Base-by-base conservation (phyloP, 148 eudicot species). In the Rhododendron simsii region DNA sequence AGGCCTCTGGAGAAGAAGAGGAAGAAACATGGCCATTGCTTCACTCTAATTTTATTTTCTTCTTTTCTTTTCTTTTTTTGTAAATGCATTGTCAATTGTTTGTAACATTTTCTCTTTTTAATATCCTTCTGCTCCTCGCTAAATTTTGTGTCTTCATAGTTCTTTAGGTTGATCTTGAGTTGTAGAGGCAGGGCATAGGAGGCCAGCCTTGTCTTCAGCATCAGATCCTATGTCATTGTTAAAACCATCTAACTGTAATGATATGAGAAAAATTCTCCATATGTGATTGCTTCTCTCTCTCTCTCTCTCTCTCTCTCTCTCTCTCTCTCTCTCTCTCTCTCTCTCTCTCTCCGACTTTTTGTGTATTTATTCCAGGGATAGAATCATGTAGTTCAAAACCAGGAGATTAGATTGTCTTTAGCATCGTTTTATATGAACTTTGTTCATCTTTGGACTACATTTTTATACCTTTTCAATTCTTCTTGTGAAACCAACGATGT, bases 181-280 rank as follows among this genome's bases (percentile, higher is more conserved):
- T 78, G 86, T 87, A 69, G 84, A 39, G 83, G 84, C 80, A 63
- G 76, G 67, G 83, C 79, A 79, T 28, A 77, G 41, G 59, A 79
- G 86, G 81, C 86, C 71, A n/a, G 86, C 74, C 86, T 84, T 71
- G 15, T 84, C 63, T 10, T 14, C 65, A 14, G 83, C 67, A 61
- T 53, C 14, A 78, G 5, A 65, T 23, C 74, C 11, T 47, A 20
- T 35, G 28, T 55, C 50, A 69, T 35, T 47, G 69, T 13, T 80
- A 21, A 47, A 47, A 28, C 55, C 33, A 67, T 81, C 41, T 8
- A 45, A 48, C 30, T 84, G 45, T 45, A 67, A n/a, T 82, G 23
- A 45, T 67, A 33, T 23, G 61, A 13, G 15, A n/a, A 37, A 23
- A 21, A 18, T 23, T 59, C 9, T 37, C 48, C 18, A 59, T 59